Base-by-base conservation (phyloP, 768 basidiomycete genomes). In the Boletus coccyginus region DNA sequence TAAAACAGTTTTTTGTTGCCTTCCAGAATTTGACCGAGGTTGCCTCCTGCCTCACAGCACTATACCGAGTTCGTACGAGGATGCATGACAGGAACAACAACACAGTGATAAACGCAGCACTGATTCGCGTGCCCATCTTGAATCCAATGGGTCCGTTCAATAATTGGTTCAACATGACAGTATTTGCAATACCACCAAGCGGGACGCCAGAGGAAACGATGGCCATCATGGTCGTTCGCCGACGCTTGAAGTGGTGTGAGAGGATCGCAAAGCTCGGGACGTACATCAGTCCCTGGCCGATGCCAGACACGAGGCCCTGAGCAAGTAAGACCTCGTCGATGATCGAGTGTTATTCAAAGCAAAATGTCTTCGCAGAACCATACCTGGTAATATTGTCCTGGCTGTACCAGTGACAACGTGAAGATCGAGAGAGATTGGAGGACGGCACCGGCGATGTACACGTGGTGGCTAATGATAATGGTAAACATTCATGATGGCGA, bases 161-260 rank as follows among this genome's bases (percentile, higher is more conserved):
- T 35, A 51, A 56, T 24, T 75, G 68, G 64, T 88, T 87, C 31
- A 89, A 70, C 75, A 87, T 79, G 58, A 86, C 82, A 1, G 85
- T 82, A 52, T 85, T 79, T 14, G 81, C 60, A 21, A 82, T 70
- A 7, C 81, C 82, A 9, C 87, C 86, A 3, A 84, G 64, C 3
- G 81, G 76, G 35, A 78, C 74, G 24, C 79, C 79, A 31, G 80
- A 79, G 31, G 77, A 38, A 7, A 73, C 73, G 42, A 83, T 62
- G 10, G 80, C 78, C 61, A 79, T 77, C 7, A 78, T 78, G 5
- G 77, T 58, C 5, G 77, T 65, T 27, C 79, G 70, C 14, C 71
- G 67, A 46, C 65, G 67, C 32, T 65, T 63, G 66, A 83, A 84
- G 59, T 78, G 74, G 35, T 80, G 81, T 6, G 77, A 73, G 9